phyloP scores from a whole-genome alignment of 2,329 filamentous ascomycete genomes.

The Torrubiella hemipterigena region DNA sequence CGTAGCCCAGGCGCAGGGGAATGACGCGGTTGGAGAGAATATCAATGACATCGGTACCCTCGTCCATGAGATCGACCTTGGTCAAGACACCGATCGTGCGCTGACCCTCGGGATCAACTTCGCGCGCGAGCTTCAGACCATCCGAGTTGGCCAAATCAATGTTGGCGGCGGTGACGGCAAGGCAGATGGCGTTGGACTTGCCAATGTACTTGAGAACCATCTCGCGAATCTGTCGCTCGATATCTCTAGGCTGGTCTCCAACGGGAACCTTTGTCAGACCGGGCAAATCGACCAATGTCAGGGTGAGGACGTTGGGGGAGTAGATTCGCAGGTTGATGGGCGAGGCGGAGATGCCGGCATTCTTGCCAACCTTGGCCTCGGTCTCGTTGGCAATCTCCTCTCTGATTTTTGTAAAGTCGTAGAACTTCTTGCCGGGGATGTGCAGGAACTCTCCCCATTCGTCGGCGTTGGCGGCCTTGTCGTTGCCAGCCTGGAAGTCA shows the following conservation, averaged over 20 bases:
- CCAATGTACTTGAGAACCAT: slow-evolving; percentile 99
- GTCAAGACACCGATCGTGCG: slow-evolving; percentile 96
- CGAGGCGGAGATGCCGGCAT: slow-evolving; percentile 89
- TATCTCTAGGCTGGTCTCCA: slow-evolving; percentile 91
- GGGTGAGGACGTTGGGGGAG: slow-evolving; percentile 92
- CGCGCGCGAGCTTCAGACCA: slow-evolving; percentile 86
- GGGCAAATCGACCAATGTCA: slow-evolving; percentile 92
- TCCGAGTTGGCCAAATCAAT: slow-evolving; percentile 98
- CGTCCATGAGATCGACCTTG: slow-evolving; percentile 98
- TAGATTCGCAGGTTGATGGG: slow-evolving; percentile 98
- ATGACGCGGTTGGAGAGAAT: slow-evolving; percentile 97
- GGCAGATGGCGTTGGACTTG: slow-evolving; percentile 95
- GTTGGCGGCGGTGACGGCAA: slow-evolving; percentile 93
- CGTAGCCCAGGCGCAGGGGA: slow-evolving; percentile 84
- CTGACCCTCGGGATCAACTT: slow-evolving; percentile 95
- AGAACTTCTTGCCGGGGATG: slow-evolving; percentile 93
- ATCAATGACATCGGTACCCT: slow-evolving; percentile 95
- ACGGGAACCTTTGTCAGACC: slow-evolving; percentile 95
- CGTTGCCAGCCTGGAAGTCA: slow-evolving; percentile 53
- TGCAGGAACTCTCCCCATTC: slow-evolving; percentile 99
- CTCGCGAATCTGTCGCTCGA: slow-evolving; percentile 90
- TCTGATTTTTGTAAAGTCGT: slow-evolving; percentile 95
- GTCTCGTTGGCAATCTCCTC: slow-evolving; percentile 97
- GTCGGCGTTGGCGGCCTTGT: slow-evolving; percentile 81
- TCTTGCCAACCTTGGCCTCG: slow-evolving; percentile 89